Evolutionary conservation across 345 rosid genomes (phyloP).

Genomic region (Acer yangbiense): DNA sequence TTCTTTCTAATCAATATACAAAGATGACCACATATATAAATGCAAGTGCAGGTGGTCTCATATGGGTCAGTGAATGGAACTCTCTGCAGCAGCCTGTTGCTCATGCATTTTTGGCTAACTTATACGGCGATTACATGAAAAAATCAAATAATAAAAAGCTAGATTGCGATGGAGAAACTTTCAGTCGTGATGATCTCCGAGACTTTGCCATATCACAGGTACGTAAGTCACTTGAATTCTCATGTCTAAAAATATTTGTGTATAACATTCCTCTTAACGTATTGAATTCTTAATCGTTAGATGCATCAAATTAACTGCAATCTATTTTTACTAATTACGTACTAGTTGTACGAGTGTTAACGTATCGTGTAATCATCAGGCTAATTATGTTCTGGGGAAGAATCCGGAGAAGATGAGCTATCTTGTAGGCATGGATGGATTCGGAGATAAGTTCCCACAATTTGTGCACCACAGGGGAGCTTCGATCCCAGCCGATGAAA

Average conservation of each 20-base stretch:
- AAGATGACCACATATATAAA: background rate
- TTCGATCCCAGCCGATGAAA: constrained; percentile 77
- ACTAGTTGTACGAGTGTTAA: too few species aligned
- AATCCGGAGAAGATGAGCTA: constrained; percentile 81
- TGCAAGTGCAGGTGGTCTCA: constrained; percentile 69
- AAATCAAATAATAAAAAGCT: constrained; percentile 58
- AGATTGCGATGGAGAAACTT: constrained; percentile 60
- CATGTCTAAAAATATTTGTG: too few species aligned
- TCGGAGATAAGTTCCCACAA: constrained; percentile 77
- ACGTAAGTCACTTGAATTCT: background rate
- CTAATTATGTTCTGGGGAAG: constrained; percentile 83
- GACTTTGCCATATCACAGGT: constrained; percentile 93
- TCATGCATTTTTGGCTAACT: constrained; percentile 80
- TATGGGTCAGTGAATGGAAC: constrained; percentile 88
- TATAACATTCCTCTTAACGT: too few species aligned
- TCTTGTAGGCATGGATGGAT: constrained; percentile 58
- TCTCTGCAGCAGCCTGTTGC: constrained; percentile 84
- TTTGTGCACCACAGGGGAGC: constrained; percentile 95
- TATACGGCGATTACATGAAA: constrained; percentile 93
- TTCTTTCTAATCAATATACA: background rate
- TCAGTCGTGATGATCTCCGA: constrained; percentile 73
- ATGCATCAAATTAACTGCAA: too few species aligned
- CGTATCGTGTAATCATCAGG: constrained; percentile 46
- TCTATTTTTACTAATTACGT: too few species aligned
- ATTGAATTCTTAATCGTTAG: too few species aligned